These are phyloP conservation scores for Furculomyces boomerangus DNA, from an alignment of 371 early-diverging fungal genomes.

Conservation along the genomic window DNA sequence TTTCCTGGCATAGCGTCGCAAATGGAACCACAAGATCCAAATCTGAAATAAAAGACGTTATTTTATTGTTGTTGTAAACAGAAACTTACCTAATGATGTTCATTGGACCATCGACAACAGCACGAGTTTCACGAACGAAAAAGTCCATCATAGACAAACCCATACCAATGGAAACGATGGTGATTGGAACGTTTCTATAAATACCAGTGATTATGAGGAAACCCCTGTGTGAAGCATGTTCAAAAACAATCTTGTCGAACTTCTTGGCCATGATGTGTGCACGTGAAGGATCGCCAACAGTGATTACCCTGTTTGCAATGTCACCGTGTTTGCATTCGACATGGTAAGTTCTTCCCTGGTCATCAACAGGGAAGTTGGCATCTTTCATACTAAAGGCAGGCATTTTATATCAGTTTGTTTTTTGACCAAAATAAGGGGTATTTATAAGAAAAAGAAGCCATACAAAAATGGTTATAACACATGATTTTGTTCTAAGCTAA, in stretches of 20 bases:
- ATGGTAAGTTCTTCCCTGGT: constrained; percentile 72
- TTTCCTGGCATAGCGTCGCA: constrained; percentile 42
- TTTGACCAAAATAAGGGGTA: too few relatives aligned
- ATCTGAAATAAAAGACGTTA: constrained; percentile 4
- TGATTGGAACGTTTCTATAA: constrained; percentile 58
- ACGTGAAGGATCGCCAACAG: constrained; percentile 80
- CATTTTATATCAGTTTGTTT: too few relatives aligned
- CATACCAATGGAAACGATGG: constrained; percentile 80
- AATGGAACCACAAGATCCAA: constrained; percentile 83
- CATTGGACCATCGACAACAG: constrained; percentile 66
- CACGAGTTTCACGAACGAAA: constrained; percentile 76
- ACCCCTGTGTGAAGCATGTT: constrained; percentile 52
- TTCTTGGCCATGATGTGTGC: constrained; percentile 45
- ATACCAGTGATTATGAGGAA: constrained; percentile 84
- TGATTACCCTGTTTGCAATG: constrained; percentile 72
- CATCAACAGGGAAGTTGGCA: constrained; percentile 72
- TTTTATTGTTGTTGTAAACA: not conserved
- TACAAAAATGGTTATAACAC: too few relatives aligned
- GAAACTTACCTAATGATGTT: constrained; percentile 39
- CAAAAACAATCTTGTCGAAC: constrained; percentile 36
- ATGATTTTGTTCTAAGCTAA: too few relatives aligned
- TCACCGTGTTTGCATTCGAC: constrained; percentile 62
- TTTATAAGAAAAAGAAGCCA: too few relatives aligned
- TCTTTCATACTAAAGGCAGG: constrained; percentile 31
- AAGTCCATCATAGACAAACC: constrained; percentile 88